Evolutionary conservation across 2,329 filamentous ascomycete species (phyloP).

Genomic region (Basipetospora chlamydospora): DNA sequence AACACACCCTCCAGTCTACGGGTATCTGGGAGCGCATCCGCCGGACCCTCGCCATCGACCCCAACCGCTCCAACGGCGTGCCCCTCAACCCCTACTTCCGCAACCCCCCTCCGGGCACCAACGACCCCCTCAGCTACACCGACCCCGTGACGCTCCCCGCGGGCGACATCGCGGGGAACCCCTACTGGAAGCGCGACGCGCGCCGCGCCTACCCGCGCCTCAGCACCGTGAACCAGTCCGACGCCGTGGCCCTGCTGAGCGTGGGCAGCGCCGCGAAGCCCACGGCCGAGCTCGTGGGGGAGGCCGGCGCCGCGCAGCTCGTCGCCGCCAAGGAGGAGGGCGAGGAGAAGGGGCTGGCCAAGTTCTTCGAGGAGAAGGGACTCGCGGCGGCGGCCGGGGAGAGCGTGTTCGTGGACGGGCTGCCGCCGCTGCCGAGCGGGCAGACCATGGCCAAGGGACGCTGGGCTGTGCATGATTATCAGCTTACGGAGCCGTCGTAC

Average conservation of each 20-base stretch:
- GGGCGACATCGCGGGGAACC: constrained; percentile 21
- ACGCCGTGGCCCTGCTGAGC: constrained; percentile 71
- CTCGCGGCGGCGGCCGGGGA: constrained; percentile 42
- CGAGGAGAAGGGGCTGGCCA: constrained; percentile 49
- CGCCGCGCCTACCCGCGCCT: constrained; percentile 70
- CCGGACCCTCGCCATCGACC: constrained; percentile 63
- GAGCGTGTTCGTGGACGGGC: constrained; percentile 58
- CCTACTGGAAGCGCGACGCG: constrained; percentile 72
- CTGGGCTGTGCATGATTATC: constrained; percentile 57
- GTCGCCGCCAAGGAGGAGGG: constrained; percentile 64
- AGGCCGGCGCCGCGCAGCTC: constrained; percentile 45
- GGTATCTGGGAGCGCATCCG: constrained; percentile 82
- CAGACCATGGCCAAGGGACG: constrained; percentile 36
- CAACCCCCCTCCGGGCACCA: constrained; percentile 47
- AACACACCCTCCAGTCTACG: constrained; percentile 85
- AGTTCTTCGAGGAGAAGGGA: constrained; percentile 54
- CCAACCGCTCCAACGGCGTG: constrained; percentile 78
- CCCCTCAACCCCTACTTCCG: constrained; percentile 89
- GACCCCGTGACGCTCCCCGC: constrained; percentile 40
- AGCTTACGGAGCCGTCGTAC: constrained; percentile 56
- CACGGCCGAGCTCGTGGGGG: constrained; percentile 67
- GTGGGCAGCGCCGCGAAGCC: constrained; percentile 72
- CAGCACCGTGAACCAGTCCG: constrained; percentile 67
- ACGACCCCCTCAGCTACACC: constrained; percentile 21
- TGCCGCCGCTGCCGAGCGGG: constrained; percentile 80